phyloP scores from a whole-genome alignment of 768 basidiomycete genomes.

The Rhizopogon salebrosus region DNA sequence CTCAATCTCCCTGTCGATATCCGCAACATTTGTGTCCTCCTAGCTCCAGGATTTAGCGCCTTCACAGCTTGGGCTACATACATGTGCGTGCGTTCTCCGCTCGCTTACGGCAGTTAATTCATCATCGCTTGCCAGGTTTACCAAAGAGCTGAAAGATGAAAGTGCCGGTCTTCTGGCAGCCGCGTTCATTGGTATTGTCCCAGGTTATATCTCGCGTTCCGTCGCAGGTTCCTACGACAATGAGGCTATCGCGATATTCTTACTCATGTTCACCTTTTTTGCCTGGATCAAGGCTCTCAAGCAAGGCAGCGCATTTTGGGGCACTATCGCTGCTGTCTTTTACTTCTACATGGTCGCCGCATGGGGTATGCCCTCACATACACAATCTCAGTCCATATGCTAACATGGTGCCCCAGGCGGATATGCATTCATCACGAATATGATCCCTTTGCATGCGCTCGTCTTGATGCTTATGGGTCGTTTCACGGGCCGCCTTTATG shows the following conservation, averaged over 20 bases:
- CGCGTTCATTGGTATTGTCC: constrained; percentile 96
- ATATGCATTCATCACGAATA: constrained; percentile 99
- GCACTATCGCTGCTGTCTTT: constrained; percentile 87
- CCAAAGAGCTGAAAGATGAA: constrained; percentile 92
- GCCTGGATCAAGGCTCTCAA: constrained; percentile 96
- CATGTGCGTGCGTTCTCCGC: constrained; percentile 49
- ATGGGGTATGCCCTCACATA: constrained; percentile 64
- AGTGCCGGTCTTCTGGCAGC: constrained; percentile 96
- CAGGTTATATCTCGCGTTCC: constrained; percentile 97
- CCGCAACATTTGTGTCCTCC: constrained; percentile 91
- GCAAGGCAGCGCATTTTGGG: constrained; percentile 87
- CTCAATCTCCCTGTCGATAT: constrained; percentile 96
- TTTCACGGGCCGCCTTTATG: constrained; percentile 86
- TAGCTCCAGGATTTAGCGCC: constrained; percentile 96
- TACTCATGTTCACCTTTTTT: constrained; percentile 99
- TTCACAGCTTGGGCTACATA: constrained; percentile 96
- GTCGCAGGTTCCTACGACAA: constrained; percentile 99
- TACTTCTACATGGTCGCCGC: constrained; percentile 99
- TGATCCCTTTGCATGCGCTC: constrained; percentile 97
- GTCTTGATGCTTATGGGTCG: constrained; percentile 95
- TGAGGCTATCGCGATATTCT: constrained; percentile 99
- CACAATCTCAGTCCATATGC: neutral
- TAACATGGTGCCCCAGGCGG: constrained; percentile 50
- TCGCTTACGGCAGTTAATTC: neutral
- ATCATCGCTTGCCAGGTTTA: constrained; percentile 59